Evolutionary conservation across 192 early-diverging fungal genomes (phyloP).

Genomic region (Coemansia sp.): DNA sequence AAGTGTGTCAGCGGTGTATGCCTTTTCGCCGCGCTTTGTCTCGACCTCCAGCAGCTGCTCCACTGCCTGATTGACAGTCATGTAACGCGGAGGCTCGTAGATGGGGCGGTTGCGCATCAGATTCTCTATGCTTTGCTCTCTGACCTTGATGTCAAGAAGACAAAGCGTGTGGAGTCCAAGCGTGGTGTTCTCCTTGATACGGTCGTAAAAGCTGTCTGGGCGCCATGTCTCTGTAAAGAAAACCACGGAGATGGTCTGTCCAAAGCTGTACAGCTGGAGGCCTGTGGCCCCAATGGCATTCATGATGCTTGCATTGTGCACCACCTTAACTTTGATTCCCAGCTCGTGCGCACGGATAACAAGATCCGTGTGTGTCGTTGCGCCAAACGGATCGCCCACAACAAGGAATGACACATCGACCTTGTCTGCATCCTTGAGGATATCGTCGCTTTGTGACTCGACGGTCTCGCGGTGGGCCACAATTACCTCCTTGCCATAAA

Average conservation of each 20-base stretch:
- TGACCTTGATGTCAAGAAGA: constrained; percentile 97
- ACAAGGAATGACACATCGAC: constrained; percentile 95
- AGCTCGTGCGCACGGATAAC: constrained; percentile 90
- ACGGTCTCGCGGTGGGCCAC: constrained; percentile 98
- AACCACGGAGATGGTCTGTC: constrained; percentile 97
- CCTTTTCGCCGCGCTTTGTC: constrained; percentile 71
- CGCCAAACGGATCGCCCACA: constrained; percentile 96
- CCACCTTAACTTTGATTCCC: constrained; percentile 79
- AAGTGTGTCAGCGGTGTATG: constrained; percentile 75
- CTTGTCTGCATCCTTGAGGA: constrained; percentile 82
- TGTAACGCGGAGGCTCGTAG: constrained; percentile 97
- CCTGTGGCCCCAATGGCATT: constrained; percentile 96
- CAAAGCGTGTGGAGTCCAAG: constrained; percentile 93
- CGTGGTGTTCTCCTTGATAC: constrained; percentile 81
- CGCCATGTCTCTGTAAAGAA: constrained; percentile 97
- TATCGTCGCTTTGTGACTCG: constrained; percentile 86
- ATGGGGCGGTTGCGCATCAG: constrained; percentile 89
- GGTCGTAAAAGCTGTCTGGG: constrained; percentile 95
- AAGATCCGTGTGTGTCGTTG: constrained; percentile 97
- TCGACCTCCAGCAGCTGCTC: constrained; percentile 93
- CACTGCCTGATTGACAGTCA: constrained; percentile 93
- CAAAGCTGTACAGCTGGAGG: constrained; percentile 96
- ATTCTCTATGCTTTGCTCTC: constrained; percentile 95
- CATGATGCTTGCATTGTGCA: constrained; percentile 99
- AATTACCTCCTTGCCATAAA: constrained; percentile 81